Evolutionary conservation across 148 eudicot genomes (phyloP).

Genomic region (Mesembryanthemum crystallinum): DNA sequence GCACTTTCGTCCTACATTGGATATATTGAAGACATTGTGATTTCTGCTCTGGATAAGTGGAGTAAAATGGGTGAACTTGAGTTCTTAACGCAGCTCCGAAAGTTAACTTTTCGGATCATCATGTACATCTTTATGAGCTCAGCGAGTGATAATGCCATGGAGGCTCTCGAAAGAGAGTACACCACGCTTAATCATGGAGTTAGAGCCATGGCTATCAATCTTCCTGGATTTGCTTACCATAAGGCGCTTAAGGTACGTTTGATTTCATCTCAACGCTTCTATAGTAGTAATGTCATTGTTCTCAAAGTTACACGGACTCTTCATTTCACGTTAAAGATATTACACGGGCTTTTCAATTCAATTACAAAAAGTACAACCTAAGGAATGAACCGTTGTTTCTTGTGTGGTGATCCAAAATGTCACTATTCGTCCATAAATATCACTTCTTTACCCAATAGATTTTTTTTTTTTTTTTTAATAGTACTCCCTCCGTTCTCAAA

Average conservation of each 20-base stretch:
- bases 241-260: slow-evolving; percentile 64
- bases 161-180: slow-evolving; percentile 69
- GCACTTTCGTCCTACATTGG: slow-evolving; percentile 60
- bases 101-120: slow-evolving; percentile 71
- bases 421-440: too few relatives aligned
- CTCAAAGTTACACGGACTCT: neutral
- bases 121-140: slow-evolving; percentile 78
- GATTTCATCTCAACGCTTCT: neutral
- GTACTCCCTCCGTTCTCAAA: too few relatives aligned
- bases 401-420: too few relatives aligned
- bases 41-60: slow-evolving; percentile 58
- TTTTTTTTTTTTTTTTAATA: too few relatives aligned
- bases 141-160: slow-evolving; percentile 58
- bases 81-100: slow-evolving; percentile 63
- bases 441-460: too few relatives aligned
- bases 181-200: slow-evolving; percentile 65
- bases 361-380: too few relatives aligned
- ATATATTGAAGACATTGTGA: slow-evolving; percentile 61
- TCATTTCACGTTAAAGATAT: too few relatives aligned
- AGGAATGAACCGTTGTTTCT: too few relatives aligned
- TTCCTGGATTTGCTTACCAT: slow-evolving; percentile 82
- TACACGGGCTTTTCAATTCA: too few relatives aligned
- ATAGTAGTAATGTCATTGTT: neutral
- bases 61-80: slow-evolving; percentile 65
- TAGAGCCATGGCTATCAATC: slow-evolving; percentile 76